phyloP scores from a whole-genome alignment of 495 filamentous ascomycete genomes.

The Neurospora africana region DNA sequence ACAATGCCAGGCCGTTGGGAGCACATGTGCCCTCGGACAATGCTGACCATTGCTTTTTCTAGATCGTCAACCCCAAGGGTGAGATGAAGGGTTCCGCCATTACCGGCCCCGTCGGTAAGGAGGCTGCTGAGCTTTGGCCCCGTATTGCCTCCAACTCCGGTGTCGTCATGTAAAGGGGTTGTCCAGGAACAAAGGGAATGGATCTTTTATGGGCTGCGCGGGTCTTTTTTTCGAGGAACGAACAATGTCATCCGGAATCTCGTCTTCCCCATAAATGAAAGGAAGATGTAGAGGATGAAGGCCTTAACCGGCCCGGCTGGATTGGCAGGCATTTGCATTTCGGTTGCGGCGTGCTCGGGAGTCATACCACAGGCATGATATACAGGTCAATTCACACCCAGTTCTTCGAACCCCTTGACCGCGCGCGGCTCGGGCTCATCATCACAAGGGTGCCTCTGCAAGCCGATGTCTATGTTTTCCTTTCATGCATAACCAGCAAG shows the following conservation, averaged over 20 bases:
- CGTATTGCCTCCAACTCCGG: slow-evolving; percentile 99
- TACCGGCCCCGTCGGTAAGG: slow-evolving; percentile 98
- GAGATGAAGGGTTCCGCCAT: slow-evolving; percentile 99
- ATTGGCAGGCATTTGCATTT: slow-evolving; percentile 30
- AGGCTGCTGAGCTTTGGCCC: slow-evolving; percentile 98
- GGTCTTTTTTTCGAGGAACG: slow-evolving; percentile 17
- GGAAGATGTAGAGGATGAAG: slow-evolving; percentile 13
- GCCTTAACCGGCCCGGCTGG: slow-evolving; percentile 18
- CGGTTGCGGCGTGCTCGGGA: slow-evolving; percentile 29
- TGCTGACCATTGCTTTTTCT: slow-evolving; percentile 13
- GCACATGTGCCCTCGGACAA: background rate
- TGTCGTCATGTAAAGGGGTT: slow-evolving; percentile 89
- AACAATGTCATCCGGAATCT: slow-evolving; percentile 18
- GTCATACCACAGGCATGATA: slow-evolving; percentile 30
- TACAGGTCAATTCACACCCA: slow-evolving; percentile 29
- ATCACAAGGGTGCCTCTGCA: background rate
- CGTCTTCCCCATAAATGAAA: slow-evolving; percentile 14
- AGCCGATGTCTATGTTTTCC: background rate
- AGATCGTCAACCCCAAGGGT: slow-evolving; percentile 99
- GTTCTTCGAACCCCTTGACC: slow-evolving; percentile 21
- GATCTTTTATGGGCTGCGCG: slow-evolving; percentile 15
- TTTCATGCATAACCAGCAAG: background rate
- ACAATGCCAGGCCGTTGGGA: background rate
- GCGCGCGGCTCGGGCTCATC: background rate
- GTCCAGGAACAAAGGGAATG: slow-evolving; percentile 4